Percentiles rank a stretch among this genome's conserved stretches.
phyloP scores from a whole-genome alignment of 2,329 filamentous ascomycete genomes.

The Leptographium flavum region DNA sequence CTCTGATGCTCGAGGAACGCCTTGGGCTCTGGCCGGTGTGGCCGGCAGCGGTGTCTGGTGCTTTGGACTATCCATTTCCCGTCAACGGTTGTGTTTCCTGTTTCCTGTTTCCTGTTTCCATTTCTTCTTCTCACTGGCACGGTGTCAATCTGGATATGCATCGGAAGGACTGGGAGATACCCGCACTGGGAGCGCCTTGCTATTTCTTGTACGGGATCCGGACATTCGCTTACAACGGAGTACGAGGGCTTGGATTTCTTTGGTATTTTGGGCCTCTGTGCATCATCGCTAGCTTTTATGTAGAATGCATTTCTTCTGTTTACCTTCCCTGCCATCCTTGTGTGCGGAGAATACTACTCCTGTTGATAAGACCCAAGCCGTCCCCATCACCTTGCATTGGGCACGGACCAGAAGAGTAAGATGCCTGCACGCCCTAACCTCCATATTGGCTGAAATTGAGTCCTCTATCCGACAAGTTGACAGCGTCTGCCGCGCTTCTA shows the following conservation, averaged over 20 bases:
- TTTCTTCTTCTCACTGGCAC: not conserved
- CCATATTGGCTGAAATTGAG: not conserved
- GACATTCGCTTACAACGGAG: too few relatives aligned
- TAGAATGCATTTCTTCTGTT: too few relatives aligned
- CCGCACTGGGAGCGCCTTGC: not conserved
- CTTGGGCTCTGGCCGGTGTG: too few relatives aligned
- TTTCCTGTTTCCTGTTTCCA: not conserved
- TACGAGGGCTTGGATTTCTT: not conserved
- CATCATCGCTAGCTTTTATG: too few relatives aligned
- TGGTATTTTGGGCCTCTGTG: not conserved
- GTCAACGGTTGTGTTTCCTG: not conserved
- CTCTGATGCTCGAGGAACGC: too few relatives aligned
- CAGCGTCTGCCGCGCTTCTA: not conserved
- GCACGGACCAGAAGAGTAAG: not conserved
- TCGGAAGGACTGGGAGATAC: not conserved
- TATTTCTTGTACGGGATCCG: not conserved
- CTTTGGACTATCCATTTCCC: too few relatives aligned
- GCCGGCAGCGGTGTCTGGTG: too few relatives aligned
- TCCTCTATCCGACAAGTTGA: not conserved
- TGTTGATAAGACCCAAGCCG: too few relatives aligned
- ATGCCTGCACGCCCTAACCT: not conserved
- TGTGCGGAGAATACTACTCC: too few relatives aligned
- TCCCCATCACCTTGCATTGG: too few relatives aligned
- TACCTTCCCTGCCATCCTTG: too few relatives aligned
- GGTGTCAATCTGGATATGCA: not conserved